Evolutionary conservation across 352 stramenopile species (phyloP), one percentile per base, ranked within the genome.

Genomic region (Elongisporangium anandrum): DNA sequence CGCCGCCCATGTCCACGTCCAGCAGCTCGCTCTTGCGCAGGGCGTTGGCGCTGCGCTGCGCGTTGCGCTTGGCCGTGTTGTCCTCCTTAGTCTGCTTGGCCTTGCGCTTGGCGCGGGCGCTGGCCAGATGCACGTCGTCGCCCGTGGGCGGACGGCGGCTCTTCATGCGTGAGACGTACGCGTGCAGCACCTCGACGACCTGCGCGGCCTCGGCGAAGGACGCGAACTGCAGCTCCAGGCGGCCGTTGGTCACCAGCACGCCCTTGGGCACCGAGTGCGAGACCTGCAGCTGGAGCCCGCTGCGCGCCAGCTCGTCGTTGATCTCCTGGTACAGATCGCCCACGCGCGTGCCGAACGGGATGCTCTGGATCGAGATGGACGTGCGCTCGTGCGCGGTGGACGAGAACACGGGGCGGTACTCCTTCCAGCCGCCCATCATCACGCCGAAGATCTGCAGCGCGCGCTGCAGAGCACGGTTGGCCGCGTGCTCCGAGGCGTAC

Each of bases 361-460:
- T 79, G 54, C 88, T 82, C 60, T 92, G 84, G 15, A 95, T 60
- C 48, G 81, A 84, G 19, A 95, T 71, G 17, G 77, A 64, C 21
- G 68, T 72, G 56, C 83, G 82, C 48, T 75, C 52, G 15, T 85
- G 73, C 23, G 64, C 68, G 0, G 65, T 50, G 2, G 81, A 82
- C 51, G 82, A 79, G 57, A 95, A 95, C 57, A 92, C 83, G 0
- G 86, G 74, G 0, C 86, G 86, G 56, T 89, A 87, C 67, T 95
- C 81, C n/a, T 87, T 88, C 72, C 71, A 91, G 54, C 83, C 85
- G 20, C 56, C 68, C 79, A 95, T 91, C 82, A 95, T 94, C 20
- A 95, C 84, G 23, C 86, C 86, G 59, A 95, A 95, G 60, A 95
- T 95, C 70, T 91, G 82, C 21, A 94, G 62, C 51, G 86, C 81